Conservation (phyloP, 164 flowering plant species). For the Amborella trichopoda region DNA sequence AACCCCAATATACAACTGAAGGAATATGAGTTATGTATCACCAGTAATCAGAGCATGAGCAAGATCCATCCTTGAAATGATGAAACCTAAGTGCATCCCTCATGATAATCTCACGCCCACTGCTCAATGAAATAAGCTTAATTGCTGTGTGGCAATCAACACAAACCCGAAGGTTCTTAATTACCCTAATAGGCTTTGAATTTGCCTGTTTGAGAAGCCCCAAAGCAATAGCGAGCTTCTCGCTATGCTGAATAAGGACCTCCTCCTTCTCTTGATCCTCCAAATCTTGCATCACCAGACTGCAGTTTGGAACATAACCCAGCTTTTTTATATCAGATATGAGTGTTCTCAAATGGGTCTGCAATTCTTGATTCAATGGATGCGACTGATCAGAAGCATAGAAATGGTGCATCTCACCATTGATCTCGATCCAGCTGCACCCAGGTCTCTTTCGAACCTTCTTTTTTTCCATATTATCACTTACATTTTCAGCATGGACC, state of each 20-base stretch:
- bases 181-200: background rate
- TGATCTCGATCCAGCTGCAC: background rate
- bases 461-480: background rate
- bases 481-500: background rate
- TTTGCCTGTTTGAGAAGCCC: background rate
- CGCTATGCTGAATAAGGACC: background rate
- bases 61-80: too few species aligned
- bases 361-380: background rate
- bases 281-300: background rate
- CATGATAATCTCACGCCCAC: background rate
- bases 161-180: background rate
- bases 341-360: background rate
- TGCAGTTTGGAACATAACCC: background rate
- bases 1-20: too few species aligned
- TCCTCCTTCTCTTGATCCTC: slow-evolving; percentile 1
- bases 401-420: background rate
- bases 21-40: too few species aligned
- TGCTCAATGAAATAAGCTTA: slow-evolving; percentile 1
- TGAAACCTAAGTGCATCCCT: slow-evolving; percentile 5
- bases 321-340: background rate
- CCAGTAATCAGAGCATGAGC: too few species aligned
- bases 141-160: slow-evolving; percentile 2
- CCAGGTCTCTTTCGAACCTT: background rate
- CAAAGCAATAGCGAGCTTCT: background rate
- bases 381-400: background rate